Evolutionary conservation across 345 rosid species (phyloP), one percentile per base, ranked within the genome.

Genomic region (Brassica nigra): DNA sequence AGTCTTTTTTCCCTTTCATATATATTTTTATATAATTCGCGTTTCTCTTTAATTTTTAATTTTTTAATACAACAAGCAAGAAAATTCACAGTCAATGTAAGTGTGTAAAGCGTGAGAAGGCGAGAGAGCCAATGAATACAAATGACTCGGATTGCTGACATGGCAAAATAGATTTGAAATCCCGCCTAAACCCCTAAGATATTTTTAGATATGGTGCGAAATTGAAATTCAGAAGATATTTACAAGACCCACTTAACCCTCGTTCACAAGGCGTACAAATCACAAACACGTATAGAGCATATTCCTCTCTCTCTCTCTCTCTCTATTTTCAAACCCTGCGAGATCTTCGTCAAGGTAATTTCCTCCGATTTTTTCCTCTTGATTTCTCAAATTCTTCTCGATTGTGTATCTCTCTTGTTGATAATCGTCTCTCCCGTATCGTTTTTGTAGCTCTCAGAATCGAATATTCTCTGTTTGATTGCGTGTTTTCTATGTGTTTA

Each of bases 101-200:
- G 23, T 20, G 23, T 0, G 0, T 0, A 20, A 20, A 20, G 23
- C 23, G 23, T 20, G 23, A 20, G 75, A 78, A 73, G n/a, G 6
- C 36, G 27, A 58, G 78, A 71, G 80, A 71, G 58, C 86, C 85
- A 85, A 82, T 86, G 0, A 8, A 0, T 2, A 31, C 0, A 47
- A 54, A 80, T 37, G 76, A 75, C 93, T 3, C 66, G 83, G 97
- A 94, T 90, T 69, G 86, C 0, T 89, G 90, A 94, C 93, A 55
- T 94, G 98, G 89, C 83, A 37, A 57, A 47, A 59, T n/a, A 82
- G 37, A 70, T 84, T 77, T 79, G 80, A 89, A 87, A 89, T 88
- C 94, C 92, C 96, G 92, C 93, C 93, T 83, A 89, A 90, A 91
- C 90, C 92, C 91, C 82, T 78, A 74, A 59, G 79, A 4, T 89